These are phyloP conservation scores for Backusella macrospora DNA, from an alignment of 192 early-diverging fungal species.

Conservation along the genomic window DNA sequence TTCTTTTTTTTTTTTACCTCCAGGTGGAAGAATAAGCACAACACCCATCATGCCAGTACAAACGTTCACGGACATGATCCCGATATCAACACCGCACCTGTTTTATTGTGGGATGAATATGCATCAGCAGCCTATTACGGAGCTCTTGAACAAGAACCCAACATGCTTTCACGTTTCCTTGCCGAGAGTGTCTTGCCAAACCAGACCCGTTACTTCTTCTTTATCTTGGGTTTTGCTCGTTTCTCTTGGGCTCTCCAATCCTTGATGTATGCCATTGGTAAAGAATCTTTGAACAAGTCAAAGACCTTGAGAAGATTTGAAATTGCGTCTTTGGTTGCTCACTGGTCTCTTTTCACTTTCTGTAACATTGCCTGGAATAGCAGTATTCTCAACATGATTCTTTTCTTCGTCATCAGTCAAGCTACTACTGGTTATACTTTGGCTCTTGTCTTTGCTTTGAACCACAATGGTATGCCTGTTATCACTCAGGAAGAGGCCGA, in stretches of 20 bases:
- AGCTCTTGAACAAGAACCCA: slow-evolving; percentile 49
- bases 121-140: slow-evolving; percentile 56
- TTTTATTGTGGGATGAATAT: slow-evolving; percentile 76
- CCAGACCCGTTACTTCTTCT: slow-evolving; percentile 69
- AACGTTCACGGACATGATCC: slow-evolving; percentile 83
- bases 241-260: slow-evolving; percentile 78
- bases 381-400: slow-evolving; percentile 43
- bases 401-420: slow-evolving; percentile 69
- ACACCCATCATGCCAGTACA: slow-evolving; percentile 81
- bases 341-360: slow-evolving; percentile 72
- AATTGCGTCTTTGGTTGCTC: slow-evolving; percentile 55
- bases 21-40: slow-evolving; percentile 90
- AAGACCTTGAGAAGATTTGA: slow-evolving; percentile 53
- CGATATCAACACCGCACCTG: slow-evolving; percentile 82
- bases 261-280: slow-evolving; percentile 53
- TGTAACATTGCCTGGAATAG: slow-evolving; percentile 49
- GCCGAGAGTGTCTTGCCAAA: slow-evolving; percentile 48
- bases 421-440: slow-evolving; percentile 70
- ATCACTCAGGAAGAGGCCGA: slow-evolving; percentile 64
- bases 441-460: slow-evolving; percentile 76
- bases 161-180: slow-evolving; percentile 62
- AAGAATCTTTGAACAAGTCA: slow-evolving; percentile 50
- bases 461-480: slow-evolving; percentile 89
- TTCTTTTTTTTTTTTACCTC: background rate
- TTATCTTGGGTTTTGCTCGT: slow-evolving; percentile 72